These are phyloP conservation scores for Leishmania tropica DNA, from an alignment of 208 protist genomes.

Conservation along the genomic window DNA sequence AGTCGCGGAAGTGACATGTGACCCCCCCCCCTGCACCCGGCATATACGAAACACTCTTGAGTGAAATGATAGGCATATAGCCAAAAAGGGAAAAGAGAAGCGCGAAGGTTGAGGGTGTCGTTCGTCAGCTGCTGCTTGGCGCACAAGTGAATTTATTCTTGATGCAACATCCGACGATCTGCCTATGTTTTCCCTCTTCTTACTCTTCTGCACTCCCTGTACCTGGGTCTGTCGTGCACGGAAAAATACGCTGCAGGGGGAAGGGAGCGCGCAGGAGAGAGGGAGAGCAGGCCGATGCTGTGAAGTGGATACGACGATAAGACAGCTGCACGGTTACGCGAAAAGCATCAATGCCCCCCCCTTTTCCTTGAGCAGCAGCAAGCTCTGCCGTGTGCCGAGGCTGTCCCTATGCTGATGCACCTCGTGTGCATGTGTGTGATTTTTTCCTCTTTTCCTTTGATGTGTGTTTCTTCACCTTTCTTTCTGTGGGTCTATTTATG, in stretches of 20 bases:
- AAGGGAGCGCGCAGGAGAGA: neutral
- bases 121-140: neutral
- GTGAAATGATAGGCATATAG: neutral
- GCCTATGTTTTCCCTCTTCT: neutral
- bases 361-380: neutral
- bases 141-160: neutral
- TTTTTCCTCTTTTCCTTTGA: neutral
- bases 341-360: neutral
- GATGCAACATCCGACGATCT: neutral
- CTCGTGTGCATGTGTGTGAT: neutral
- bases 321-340: neutral
- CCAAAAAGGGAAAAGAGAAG: neutral
- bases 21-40: too few species aligned
- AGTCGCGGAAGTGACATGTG: neutral
- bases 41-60: neutral
- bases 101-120: neutral
- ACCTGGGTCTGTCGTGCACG: neutral
- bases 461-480: neutral
- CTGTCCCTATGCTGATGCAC: neutral
- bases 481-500: neutral
- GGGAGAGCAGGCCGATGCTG: neutral
- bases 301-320: neutral
- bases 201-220: neutral
- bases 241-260: neutral
- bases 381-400: neutral